A percentile compares a stretch with the other conserved stretches of the same genome.
These are phyloP conservation scores for Colletotrichum ledebouriae DNA, from an alignment of 2,329 filamentous ascomycete genomes.

Conservation along the genomic window DNA sequence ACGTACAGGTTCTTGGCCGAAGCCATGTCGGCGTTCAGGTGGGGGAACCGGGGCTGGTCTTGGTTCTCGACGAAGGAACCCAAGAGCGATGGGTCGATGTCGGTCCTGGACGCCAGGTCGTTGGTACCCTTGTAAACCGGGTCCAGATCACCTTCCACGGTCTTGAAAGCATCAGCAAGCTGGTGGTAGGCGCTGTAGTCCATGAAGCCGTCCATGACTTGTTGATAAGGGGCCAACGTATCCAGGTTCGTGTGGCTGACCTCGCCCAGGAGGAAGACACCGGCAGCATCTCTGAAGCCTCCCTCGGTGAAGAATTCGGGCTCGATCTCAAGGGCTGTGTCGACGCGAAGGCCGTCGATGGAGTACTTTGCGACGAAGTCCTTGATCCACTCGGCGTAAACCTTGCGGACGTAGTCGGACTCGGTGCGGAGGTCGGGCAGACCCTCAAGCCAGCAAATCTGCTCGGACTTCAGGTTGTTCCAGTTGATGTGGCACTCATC, in stretches of 20 bases:
- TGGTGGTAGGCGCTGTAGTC: conserved; percentile 69
- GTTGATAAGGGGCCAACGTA: conserved; percentile 66
- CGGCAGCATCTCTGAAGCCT: conserved; percentile 64
- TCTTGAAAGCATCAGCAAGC: conserved; percentile 20
- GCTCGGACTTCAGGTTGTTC: conserved; percentile 60
- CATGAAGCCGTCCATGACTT: conserved; percentile 67
- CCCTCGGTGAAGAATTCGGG: conserved; percentile 65
- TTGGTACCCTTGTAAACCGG: conserved; percentile 47
- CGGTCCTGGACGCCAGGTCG: conserved; percentile 31
- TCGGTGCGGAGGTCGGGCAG: conserved; percentile 74
- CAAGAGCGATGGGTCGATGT: conserved; percentile 48
- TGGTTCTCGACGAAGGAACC: conserved; percentile 70
- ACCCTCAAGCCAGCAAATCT: conserved; percentile 67
- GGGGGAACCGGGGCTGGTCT: conserved; percentile 63
- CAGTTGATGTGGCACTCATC: conserved; percentile 70
- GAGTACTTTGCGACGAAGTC: conserved; percentile 70
- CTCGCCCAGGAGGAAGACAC: conserved; percentile 73
- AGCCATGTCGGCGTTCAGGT: conserved; percentile 65
- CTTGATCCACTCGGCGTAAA: conserved; percentile 71
- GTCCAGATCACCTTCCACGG: conserved; percentile 44
- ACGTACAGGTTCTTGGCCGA: conserved; percentile 72
- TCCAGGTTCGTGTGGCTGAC: conserved; percentile 66
- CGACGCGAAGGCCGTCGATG: conserved; percentile 74
- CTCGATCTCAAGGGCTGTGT: conserved; percentile 73
- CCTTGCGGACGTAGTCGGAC: conserved; percentile 58